Base-by-base conservation (phyloP, 768 basidiomycete species). In the Tulasnella sp. region DNA sequence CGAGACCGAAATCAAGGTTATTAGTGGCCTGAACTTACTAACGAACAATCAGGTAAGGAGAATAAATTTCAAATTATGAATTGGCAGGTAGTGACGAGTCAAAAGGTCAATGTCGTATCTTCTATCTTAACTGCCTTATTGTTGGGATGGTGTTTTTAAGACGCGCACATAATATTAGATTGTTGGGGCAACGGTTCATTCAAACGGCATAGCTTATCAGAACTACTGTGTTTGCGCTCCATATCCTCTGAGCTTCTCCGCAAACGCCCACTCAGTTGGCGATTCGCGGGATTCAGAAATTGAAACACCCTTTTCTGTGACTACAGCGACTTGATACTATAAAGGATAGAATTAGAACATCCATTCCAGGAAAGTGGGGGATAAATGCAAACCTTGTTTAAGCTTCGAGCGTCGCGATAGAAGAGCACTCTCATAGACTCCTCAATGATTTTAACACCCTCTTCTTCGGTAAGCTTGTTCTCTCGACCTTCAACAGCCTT, bases 261-360 rank as follows among this genome's bases (percentile, higher is more conserved):
- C 93, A 61, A 96, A 98, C 29, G 71, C 69, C 95, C 95, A 99
- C 20, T 77, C 67, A 1, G 93, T 95, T 56, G 81, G 75, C 4
- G 87, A 66, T 37, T 72, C 69, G 56, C 77, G 72, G 25, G 89
- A 78, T 55, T 88, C 89, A 0, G 86, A 84, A 53, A 99, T 86
- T 7, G 64, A 66, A 27, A 82, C 74, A 1, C 93, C 92, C 3
- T 75, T 69, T 15, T 69, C 77, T 0, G 84, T 90, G 59, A 98
- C 77, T 0, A 76, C 88, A 4, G 90, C 92, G 52, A 98, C 76
- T 91, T 98, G 93, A 68, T 81, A 98, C 93, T 96, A 63, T n/a
- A 1, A 51, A 29, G 48, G 16, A 57, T 27, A 19, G 3, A 13
- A 10, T 37, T 12, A 28, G 35, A 5, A 3, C 10, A 20, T 0